Conservation (phyloP, 2,329 filamentous ascomycete species). For the Onygenales sp. region DNA sequence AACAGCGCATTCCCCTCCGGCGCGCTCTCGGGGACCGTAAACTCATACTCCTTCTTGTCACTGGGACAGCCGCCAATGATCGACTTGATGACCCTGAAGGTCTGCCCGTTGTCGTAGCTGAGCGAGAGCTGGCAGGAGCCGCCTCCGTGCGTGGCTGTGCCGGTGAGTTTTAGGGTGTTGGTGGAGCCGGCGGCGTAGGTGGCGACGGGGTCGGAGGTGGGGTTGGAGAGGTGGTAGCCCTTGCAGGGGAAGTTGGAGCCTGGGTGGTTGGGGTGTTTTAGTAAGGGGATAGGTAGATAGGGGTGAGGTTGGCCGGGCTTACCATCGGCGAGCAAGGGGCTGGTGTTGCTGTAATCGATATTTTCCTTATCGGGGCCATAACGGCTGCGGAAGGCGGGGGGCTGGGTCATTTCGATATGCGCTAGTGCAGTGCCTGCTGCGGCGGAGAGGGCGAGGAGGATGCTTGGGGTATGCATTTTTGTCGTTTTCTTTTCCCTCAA, state of each 20-base stretch:
- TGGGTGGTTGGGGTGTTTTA: slow-evolving; percentile 2
- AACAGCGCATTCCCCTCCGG: slow-evolving; percentile 55
- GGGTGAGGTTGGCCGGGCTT: neutral
- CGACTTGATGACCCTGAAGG: slow-evolving; percentile 60
- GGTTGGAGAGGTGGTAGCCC: slow-evolving; percentile 45
- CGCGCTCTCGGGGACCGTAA: slow-evolving; percentile 56
- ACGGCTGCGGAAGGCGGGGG: slow-evolving; percentile 45
- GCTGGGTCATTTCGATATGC: slow-evolving; percentile 50
- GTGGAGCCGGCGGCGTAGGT: slow-evolving; percentile 53
- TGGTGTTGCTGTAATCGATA: slow-evolving; percentile 64
- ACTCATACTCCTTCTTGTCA: slow-evolving; percentile 47
- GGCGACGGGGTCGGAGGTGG: slow-evolving; percentile 44
- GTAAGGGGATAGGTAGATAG: neutral
- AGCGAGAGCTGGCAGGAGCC: slow-evolving; percentile 70
- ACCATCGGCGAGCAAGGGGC: slow-evolving; percentile 47
- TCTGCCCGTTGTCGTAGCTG: slow-evolving; percentile 60
- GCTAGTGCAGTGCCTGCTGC: slow-evolving; percentile 10
- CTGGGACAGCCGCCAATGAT: slow-evolving; percentile 49
- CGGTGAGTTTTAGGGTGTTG: slow-evolving; percentile 56
- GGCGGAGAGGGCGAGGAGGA: slow-evolving; percentile 5
- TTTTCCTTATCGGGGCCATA: slow-evolving; percentile 37
- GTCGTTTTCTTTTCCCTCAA: too few relatives aligned
- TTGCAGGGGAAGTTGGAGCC: slow-evolving; percentile 70
- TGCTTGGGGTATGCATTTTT: slow-evolving; percentile 7
- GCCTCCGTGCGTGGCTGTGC: slow-evolving; percentile 55